Evolutionary conservation across 2,329 filamentous ascomycete species (phyloP).

Genomic region (Ophiostoma himal-ulmi): DNA sequence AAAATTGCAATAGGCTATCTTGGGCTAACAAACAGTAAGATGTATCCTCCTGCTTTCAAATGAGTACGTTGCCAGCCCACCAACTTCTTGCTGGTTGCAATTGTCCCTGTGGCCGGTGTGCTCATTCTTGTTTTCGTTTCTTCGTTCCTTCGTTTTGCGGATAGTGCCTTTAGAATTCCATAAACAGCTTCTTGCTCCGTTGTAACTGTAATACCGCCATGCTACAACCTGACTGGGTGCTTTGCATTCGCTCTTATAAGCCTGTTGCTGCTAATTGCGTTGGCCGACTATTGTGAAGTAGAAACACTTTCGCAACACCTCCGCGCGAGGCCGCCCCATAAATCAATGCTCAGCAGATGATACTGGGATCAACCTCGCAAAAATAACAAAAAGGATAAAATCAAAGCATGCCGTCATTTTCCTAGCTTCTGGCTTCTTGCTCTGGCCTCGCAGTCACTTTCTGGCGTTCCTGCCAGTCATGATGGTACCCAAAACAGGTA

Average conservation of each 20-base stretch:
- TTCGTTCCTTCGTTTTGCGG: background rate
- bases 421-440: background rate
- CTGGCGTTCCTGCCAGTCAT: background rate
- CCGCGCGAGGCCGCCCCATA: background rate
- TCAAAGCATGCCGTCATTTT: background rate
- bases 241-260: background rate
- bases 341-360: background rate
- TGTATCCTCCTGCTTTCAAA: background rate
- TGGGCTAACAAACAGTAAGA: background rate
- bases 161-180: too few species aligned
- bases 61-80: background rate
- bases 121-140: background rate
- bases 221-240: background rate
- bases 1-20: background rate
- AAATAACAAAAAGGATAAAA: background rate
- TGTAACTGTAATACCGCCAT: background rate
- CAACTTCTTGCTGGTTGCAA: background rate
- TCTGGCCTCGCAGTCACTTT: background rate
- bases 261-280: background rate
- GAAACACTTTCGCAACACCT: background rate
- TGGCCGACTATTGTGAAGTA: background rate
- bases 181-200: background rate
- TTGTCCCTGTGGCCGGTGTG: background rate
- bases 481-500: background rate
- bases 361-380: background rate